These are phyloP conservation scores for Cryoendolithus antarcticus DNA, from an alignment of 2,329 filamentous ascomycete species.

Conservation along the genomic window DNA sequence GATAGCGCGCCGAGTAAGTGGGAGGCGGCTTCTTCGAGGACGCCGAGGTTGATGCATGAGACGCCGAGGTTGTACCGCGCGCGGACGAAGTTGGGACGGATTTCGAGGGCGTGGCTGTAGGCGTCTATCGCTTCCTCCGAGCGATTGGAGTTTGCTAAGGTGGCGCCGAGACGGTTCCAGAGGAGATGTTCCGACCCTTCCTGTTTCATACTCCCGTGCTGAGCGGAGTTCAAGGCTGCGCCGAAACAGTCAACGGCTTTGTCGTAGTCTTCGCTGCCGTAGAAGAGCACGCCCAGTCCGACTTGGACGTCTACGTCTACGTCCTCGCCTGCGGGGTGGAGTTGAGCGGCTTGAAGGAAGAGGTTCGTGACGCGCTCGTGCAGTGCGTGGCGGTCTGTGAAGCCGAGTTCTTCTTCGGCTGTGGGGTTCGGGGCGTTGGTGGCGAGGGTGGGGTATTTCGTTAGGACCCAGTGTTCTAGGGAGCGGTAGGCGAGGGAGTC, in stretches of 20 bases:
- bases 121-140: slow-evolving; percentile 94
- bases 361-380: slow-evolving; percentile 83
- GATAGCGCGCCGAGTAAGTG: slow-evolving; percentile 83
- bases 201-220: slow-evolving; percentile 72
- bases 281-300: slow-evolving; percentile 90
- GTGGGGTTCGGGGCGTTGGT: slow-evolving; percentile 22
- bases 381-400: slow-evolving; percentile 80
- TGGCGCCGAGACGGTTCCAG: slow-evolving; percentile 94
- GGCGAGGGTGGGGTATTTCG: slow-evolving; percentile 80
- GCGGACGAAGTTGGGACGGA: slow-evolving; percentile 92
- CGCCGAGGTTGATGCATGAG: slow-evolving; percentile 93
- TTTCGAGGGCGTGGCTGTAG: slow-evolving; percentile 80
- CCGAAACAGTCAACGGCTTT: slow-evolving; percentile 99
- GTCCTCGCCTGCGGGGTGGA: slow-evolving; percentile 80
- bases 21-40: slow-evolving; percentile 81
- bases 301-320: slow-evolving; percentile 99
- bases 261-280: slow-evolving; percentile 93
- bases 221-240: slow-evolving; percentile 73
- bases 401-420: slow-evolving; percentile 53
- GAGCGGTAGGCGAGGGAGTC: slow-evolving; percentile 94
- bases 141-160: slow-evolving; percentile 84
- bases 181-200: slow-evolving; percentile 80
- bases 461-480: slow-evolving; percentile 90
- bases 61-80: slow-evolving; percentile 95
- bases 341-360: slow-evolving; percentile 84